Base-by-base conservation (phyloP, 1,284 basidiomycete species). In the Tremellales sp. region DNA sequence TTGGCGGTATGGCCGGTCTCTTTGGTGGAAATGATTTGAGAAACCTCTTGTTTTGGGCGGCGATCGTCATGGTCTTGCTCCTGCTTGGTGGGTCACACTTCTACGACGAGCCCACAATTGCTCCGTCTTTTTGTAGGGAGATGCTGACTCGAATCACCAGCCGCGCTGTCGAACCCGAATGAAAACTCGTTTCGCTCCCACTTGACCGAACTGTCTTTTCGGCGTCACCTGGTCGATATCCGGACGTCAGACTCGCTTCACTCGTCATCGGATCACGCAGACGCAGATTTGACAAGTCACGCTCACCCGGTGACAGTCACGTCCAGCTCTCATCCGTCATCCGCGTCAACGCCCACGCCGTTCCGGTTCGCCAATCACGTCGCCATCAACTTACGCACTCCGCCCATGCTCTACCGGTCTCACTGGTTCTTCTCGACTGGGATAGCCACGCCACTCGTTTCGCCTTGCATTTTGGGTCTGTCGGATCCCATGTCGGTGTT, bases 181-280 rank as follows among this genome's bases (percentile, higher is more conserved):
- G 91, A 97, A 75, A 82, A 84, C 40, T 91, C 89, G 3, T 97
- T 97, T 75, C 83, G 90, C 49, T 81, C 89, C 13, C 93, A 91
- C 76, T 85, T 97, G 63, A 97, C 92, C 27, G 91, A 96, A 69
- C 86, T 90, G 67, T 91, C 91, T 33, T 96, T 97, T 70, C 87
- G 91, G 46, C 86, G 89, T 53, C 91, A 97, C 70, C 81, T 97
- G 51, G 89, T 84, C 55, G 85, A 86, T 53, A 82, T 97, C 64
- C 86, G 91, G 27, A 60, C 65, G 6, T 60, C 64, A 63, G 84
- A 86, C 23, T 40, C 39, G 21, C 39, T 22, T 13, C 15, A 40
- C 21, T 21, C 21, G 21, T 21, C 19, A 24, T 12, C 19, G 19
- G 39, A 40, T 40, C 39, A 40, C 15, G 13, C 39, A 12, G 3